Base-by-base conservation (phyloP, 1,284 basidiomycete species). In the Mixia osmundae region DNA sequence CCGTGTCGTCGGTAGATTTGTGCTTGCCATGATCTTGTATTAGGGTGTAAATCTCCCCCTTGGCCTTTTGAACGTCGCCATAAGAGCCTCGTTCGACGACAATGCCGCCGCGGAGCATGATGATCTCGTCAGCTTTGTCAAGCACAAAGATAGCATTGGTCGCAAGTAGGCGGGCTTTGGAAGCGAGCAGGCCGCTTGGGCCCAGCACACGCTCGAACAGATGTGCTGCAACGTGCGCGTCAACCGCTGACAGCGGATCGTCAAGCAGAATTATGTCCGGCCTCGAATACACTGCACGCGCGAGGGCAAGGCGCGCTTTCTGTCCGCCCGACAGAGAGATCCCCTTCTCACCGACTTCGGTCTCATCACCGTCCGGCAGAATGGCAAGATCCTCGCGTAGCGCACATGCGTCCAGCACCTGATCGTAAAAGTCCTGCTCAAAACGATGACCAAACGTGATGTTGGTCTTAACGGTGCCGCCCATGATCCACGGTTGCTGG, bases 121-220 rank as follows among this genome's bases (percentile, higher is more conserved):
- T 57, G 21, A 94, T 63, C 42, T 76, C 65, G 52, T 91, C 76
- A 33, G 79, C 76, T 40, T 82, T 64, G 33, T 69, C 67, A 33
- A 87, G 63, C 52, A 77, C 87, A 12, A 80, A 68, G 27, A 94
- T 72, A 31, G 75, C 75, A 56, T 94, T 87, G 15, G 83, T 89
- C 40, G 87, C 79, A 3, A 94, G 60, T 35, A 94, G 66, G 19
- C 87, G 66, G 4, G 82, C 82, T 57, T 89, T 89, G 27, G 68
- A 67, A 12, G 74, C 67, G 21, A 95, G 69, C 3, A 95, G 51
- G 39, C 87, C 87, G 36, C 70, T 61, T 2, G 85, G 83, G 3
- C 87, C 87, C 41, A 94, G 76, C 23, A 94, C 80, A 35, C 41
- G 64, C 48, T 89, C 80, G 72, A 57, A 66, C 36, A 57, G 52